phyloP scores from a whole-genome alignment of 805 yeast species.

The Candida methanosorbosa region DNA sequence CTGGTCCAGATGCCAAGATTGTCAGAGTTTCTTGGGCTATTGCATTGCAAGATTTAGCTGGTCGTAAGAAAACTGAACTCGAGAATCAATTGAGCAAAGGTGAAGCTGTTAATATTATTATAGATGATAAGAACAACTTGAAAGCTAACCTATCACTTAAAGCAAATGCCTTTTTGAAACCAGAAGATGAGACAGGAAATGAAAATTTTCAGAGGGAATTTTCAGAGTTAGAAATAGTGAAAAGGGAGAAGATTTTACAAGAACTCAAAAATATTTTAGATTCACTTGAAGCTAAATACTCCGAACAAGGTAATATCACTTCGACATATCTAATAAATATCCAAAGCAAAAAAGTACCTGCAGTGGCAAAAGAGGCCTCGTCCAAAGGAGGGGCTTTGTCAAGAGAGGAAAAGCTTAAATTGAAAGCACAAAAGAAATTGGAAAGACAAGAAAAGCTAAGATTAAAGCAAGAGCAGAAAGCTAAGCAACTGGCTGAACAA shows the following conservation, averaged over 20 bases:
- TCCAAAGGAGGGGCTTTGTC: no score
- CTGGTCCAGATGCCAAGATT: slow-evolving; percentile 27
- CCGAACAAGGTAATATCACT: slow-evolving; percentile 21
- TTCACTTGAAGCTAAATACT: slow-evolving; percentile 16
- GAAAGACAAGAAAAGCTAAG: slow-evolving; percentile 26
- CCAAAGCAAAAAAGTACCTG: slow-evolving; percentile 4
- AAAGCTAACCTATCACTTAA: slow-evolving; percentile 15
- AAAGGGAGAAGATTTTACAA: slow-evolving; percentile 25
- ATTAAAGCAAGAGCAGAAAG: slow-evolving; percentile 11
- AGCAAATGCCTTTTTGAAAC: background rate
- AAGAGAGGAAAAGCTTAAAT: slow-evolving; percentile 19
- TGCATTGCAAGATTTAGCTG: slow-evolving; percentile 38
- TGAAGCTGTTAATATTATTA: slow-evolving; percentile 27
- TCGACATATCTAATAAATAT: slow-evolving; percentile 10
- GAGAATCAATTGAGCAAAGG: slow-evolving; percentile 35
- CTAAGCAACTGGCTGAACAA: background rate
- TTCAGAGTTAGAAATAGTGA: slow-evolving; percentile 23
- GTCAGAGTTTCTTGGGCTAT: slow-evolving; percentile 50
- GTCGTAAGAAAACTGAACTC: slow-evolving; percentile 47
- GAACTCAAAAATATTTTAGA: slow-evolving; percentile 9
- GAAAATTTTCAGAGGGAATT: slow-evolving; percentile 6
- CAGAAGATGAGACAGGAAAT: slow-evolving; percentile 4
- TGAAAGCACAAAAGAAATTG: slow-evolving; percentile 24
- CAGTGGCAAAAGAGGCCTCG: background rate
- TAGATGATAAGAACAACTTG: slow-evolving; percentile 29